Base-by-base conservation (phyloP, 179 eudicot genomes). In the Pouteria campechiana region DNA sequence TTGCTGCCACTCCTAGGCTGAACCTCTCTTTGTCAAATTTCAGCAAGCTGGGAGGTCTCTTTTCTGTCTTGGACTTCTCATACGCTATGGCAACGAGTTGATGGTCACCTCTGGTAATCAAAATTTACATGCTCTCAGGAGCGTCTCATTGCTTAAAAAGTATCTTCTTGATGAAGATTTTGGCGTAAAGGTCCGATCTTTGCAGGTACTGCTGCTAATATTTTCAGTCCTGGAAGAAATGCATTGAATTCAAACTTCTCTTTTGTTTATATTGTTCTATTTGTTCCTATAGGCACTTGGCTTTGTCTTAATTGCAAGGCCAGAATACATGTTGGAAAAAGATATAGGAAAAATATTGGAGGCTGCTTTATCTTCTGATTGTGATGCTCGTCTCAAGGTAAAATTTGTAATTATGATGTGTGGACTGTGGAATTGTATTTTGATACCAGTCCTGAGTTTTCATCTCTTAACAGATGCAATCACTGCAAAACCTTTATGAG, bases 11-110 rank as follows among this genome's bases (percentile, higher is more conserved):
- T n/a, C n/a, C n/a, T n/a, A n/a, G n/a, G n/a, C n/a, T n/a, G n/a
- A n/a, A n/a, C n/a, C 32, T 30, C 13, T 17, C 25, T 46, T 47
- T 12, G 41, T 22, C 21, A 30, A 35, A 19, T 74, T 55, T 52
- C 86, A 90, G 96, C 96, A 76, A 79, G 79, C 82, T 16, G 87
- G 88, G 29, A 79, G 98, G 12, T 90, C 98, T 54, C 78, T 90
- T 43, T 90, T 90, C 48, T 86, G 98, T 54, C 82, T 90, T 38
- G 98, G 96, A 43, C 72, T 90, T 64, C 81, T 87, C 40, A 82
- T 90, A 61, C 98, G 98, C 43, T 87, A 86, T 55, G 96, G 98
- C n/a, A 65, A 67, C 67, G 44, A 76, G 50, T 55, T 85, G 31
- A 42, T 81, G 46, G 69, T 50, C 48, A 52, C 67, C 39, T 60